phyloP scores from a whole-genome alignment of 225 moss, liverwort and hornwort species.

The Bryoerythrophyllum caledonicum region DNA sequence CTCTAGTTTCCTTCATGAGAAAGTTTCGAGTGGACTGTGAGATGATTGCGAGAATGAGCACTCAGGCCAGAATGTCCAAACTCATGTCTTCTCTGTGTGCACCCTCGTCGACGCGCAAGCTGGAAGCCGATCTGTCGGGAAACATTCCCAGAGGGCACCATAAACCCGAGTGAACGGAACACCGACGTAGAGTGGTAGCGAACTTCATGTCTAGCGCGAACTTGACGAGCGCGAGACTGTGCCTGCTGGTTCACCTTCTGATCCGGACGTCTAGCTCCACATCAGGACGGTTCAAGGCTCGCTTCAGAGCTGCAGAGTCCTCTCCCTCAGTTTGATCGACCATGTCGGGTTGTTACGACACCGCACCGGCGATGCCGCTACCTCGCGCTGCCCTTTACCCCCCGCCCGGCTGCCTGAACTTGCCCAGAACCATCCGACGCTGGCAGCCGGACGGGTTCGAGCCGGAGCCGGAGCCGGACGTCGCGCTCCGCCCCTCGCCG shows the following conservation, averaged over 20 bases:
- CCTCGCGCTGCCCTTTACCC: not conserved
- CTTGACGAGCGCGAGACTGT: not conserved
- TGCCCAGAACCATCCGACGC: not conserved
- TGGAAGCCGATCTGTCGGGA: not conserved
- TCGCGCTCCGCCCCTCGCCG: not conserved
- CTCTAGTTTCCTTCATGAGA: too few species aligned
- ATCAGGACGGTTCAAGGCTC: not conserved
- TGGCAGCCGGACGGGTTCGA: slow-evolving; percentile 7
- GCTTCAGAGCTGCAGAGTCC: not conserved
- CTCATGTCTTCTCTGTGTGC: not conserved
- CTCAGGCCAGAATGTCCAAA: not conserved
- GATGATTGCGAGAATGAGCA: not conserved
- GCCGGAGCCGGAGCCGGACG: slow-evolving; percentile 10
- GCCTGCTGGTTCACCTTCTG: not conserved
- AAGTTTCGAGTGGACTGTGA: not conserved
- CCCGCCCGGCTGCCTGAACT: slow-evolving; percentile 11
- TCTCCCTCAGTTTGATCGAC: not conserved
- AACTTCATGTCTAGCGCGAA: not conserved
- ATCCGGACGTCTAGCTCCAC: not conserved
- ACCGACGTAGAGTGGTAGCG: not conserved
- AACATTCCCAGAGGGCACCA: not conserved
- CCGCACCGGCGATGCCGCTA: not conserved
- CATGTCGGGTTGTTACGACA: not conserved
- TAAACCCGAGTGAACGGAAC: not conserved
- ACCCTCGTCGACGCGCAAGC: not conserved